Evolutionary conservation across 2,329 filamentous ascomycete species (phyloP).

Genomic region (Dendryphion nanum): DNA sequence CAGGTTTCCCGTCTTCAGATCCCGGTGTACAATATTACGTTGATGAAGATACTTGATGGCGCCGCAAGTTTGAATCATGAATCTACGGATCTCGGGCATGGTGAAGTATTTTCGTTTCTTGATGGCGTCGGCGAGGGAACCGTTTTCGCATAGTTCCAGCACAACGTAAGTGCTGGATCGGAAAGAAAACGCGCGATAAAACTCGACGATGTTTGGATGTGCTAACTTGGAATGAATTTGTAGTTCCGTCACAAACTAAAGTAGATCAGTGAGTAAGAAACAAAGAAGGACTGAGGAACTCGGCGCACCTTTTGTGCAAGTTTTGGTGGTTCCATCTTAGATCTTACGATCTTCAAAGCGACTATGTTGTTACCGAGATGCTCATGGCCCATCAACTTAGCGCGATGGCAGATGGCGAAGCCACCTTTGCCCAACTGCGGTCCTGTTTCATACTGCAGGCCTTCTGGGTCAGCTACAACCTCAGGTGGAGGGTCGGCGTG

Average conservation of each 20-base stretch:
- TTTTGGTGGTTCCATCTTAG: constrained; percentile 73
- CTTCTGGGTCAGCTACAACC: constrained; percentile 66
- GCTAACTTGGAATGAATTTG: constrained; percentile 98
- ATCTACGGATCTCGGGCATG: constrained; percentile 89
- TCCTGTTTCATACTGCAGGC: constrained; percentile 71
- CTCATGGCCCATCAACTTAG: constrained; percentile 57
- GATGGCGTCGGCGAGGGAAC: constrained; percentile 96
- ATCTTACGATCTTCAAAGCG: constrained; percentile 81
- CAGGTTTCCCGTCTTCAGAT: constrained; percentile 97
- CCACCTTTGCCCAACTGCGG: constrained; percentile 76
- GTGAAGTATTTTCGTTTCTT: constrained; percentile 87
- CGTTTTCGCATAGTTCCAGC: constrained; percentile 90
- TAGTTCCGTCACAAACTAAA: constrained; percentile 73
- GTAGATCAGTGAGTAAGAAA: constrained; percentile 18
- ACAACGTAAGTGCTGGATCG: constrained; percentile 88
- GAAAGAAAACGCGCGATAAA: constrained; percentile 90
- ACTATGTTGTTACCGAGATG: constrained; percentile 63
- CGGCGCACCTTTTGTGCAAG: constrained; percentile 80
- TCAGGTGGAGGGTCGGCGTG: constrained; percentile 52
- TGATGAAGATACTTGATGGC: constrained; percentile 98
- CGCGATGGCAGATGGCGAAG: constrained; percentile 79
- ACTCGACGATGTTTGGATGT: constrained; percentile 93
- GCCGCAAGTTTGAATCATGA: constrained; percentile 90
- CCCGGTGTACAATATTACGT: constrained; percentile 92
- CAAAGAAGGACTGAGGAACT: not conserved